Percentiles rank a stretch among this genome's conserved stretches.
phyloP scores from a whole-genome alignment of 495 filamentous ascomycete genomes.

The Schizothecium vesticola region DNA sequence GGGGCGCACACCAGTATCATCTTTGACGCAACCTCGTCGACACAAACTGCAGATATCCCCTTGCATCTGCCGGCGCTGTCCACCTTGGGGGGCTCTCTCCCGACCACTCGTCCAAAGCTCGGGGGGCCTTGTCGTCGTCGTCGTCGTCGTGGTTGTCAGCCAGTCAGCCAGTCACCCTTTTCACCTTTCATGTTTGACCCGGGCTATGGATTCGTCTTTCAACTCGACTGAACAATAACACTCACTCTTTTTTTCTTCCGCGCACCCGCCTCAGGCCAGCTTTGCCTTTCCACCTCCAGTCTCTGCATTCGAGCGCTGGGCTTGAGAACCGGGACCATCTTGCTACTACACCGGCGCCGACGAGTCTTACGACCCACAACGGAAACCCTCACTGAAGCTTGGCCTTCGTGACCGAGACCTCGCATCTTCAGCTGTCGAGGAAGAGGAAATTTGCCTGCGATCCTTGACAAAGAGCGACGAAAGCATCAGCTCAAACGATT shows the following conservation, averaged over 20 bases:
- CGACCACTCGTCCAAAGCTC: background rate
- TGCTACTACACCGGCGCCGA: background rate
- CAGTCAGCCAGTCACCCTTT: background rate
- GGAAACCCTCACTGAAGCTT: background rate
- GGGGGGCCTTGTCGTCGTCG: background rate
- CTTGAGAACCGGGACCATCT: background rate
- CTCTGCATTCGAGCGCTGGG: background rate
- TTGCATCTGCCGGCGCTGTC: background rate
- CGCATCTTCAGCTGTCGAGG: background rate
- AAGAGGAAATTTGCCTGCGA: background rate
- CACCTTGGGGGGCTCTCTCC: background rate
- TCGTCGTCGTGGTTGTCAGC: background rate
- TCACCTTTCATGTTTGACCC: background rate
- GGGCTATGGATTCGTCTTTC: background rate
- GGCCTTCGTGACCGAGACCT: background rate
- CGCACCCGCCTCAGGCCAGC: background rate
- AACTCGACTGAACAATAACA: background rate
- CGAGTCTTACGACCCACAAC: background rate
- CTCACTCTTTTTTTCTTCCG: background rate
- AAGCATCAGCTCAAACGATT: background rate
- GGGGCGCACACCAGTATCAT: slow-evolving; percentile 9
- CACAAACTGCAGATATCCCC: slow-evolving; percentile 8
- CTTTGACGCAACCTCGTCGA: slow-evolving; percentile 12
- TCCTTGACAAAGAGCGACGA: background rate
- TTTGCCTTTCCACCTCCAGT: background rate